A percentile compares a stretch with the other conserved stretches of the same genome.
phyloP scores from a whole-genome alignment of 2,329 filamentous ascomycete genomes.

The Pseudogymnoascus sp. region DNA sequence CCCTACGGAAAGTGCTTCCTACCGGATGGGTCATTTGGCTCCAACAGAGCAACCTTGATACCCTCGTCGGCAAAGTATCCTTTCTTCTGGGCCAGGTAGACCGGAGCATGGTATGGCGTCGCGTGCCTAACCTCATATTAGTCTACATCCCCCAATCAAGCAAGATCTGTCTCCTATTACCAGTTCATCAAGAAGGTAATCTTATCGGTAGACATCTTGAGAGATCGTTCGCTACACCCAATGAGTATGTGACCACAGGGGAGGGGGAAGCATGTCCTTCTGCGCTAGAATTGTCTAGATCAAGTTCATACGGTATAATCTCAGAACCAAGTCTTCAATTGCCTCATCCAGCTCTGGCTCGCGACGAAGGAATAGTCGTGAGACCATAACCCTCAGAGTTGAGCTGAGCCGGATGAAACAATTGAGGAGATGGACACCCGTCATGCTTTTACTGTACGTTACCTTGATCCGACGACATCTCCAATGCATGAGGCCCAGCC shows the following conservation, averaged over 20 bases:
- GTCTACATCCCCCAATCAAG: constrained; percentile 12
- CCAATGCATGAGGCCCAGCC: constrained; percentile 26
- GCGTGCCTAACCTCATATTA: constrained; percentile 54
- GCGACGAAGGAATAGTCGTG: constrained; percentile 15
- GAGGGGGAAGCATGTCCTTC: constrained; percentile 65
- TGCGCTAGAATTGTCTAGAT: constrained; percentile 80
- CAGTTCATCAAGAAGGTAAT: constrained; percentile 80
- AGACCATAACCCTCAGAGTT: constrained; percentile 12
- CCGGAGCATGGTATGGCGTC: constrained; percentile 69
- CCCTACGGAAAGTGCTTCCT: constrained; percentile 21
- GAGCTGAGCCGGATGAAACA: constrained; percentile 15
- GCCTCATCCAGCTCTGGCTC: constrained; percentile 19
- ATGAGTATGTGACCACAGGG: constrained; percentile 37
- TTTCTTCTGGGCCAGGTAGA: constrained; percentile 68
- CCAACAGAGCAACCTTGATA: constrained; percentile 67
- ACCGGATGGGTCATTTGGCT: constrained; percentile 70
- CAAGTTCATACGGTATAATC: constrained; percentile 75
- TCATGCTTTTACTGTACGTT: constrained; percentile 35
- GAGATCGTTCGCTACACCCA: constrained; percentile 30
- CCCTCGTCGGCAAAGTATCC: constrained; percentile 68
- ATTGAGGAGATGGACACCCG: constrained; percentile 28
- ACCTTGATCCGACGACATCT: constrained; percentile 35
- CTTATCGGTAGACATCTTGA: constrained; percentile 67
- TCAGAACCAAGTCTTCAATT: constrained; percentile 47
- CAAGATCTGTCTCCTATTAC: constrained; percentile 36